These are phyloP conservation scores for Globisporangium emineosum DNA, from an alignment of 352 stramenopile genomes.

Conservation along the genomic window DNA sequence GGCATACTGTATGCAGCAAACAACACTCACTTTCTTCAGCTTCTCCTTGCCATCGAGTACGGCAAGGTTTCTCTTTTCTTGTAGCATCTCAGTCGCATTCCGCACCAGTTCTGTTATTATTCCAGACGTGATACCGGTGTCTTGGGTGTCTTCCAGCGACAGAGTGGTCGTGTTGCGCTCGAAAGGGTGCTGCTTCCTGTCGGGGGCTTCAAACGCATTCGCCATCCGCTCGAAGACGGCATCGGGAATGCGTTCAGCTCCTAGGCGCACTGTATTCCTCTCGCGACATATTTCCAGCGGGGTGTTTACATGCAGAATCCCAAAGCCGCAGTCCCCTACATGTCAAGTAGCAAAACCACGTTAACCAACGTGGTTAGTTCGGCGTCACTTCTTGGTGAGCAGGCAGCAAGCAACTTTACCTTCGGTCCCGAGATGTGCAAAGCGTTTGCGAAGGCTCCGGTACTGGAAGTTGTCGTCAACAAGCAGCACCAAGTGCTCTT, in stretches of 20 bases:
- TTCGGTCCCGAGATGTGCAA: slow-evolving; percentile 47
- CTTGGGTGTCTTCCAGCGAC: background rate
- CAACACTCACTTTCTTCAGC: background rate
- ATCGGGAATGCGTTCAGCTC: slow-evolving; percentile 31
- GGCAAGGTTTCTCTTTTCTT: background rate
- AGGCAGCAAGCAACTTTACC: slow-evolving; percentile 20
- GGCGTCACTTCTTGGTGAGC: background rate
- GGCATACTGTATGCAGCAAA: background rate
- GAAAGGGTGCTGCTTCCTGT: slow-evolving; percentile 23
- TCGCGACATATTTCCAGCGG: slow-evolving; percentile 26
- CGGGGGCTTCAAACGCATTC: slow-evolving; percentile 38
- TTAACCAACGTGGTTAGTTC: no score
- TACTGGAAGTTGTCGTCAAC: slow-evolving; percentile 76
- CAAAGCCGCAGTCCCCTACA: slow-evolving; percentile 40
- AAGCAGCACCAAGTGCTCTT: slow-evolving; percentile 35
- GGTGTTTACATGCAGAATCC: slow-evolving; percentile 35
- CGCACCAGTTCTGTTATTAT: background rate
- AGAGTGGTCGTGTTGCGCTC: slow-evolving; percentile 29
- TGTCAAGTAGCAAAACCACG: background rate
- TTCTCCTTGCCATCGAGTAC: background rate
- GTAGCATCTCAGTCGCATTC: background rate
- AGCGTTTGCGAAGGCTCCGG: slow-evolving; percentile 66
- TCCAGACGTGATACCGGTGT: background rate
- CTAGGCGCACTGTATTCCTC: slow-evolving; percentile 36
- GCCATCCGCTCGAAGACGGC: slow-evolving; percentile 50